Percentiles rank a stretch among this genome's conserved stretches.
Conservation (phyloP, 345 rosid species). For the Populus alba region DNA sequence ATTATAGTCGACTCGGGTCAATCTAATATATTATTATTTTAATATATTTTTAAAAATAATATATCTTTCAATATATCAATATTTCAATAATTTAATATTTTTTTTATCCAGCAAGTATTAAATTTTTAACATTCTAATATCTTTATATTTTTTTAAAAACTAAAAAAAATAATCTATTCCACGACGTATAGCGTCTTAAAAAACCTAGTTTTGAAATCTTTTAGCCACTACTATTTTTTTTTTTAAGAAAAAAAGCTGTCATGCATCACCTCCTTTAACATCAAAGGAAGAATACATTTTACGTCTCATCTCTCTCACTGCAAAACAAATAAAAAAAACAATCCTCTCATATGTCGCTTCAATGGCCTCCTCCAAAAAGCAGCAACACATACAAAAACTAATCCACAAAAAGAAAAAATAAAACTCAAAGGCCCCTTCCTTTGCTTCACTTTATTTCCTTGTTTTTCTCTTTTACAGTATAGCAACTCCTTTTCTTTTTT, state of each 20-base stretch:
- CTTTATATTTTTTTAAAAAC: no score
- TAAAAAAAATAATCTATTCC: no score
- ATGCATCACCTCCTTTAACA: background rate
- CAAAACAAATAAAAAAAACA: background rate
- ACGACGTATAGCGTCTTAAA: no score
- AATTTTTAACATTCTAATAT: no score
- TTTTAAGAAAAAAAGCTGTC: background rate
- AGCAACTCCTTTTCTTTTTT: background rate
- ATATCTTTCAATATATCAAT: no score
- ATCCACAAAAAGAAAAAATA: background rate
- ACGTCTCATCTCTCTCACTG: background rate
- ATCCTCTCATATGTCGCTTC: constrained; percentile 21
- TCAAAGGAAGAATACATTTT: background rate
- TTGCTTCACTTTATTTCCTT: background rate
- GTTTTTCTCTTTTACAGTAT: background rate
- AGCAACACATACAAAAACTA: constrained; percentile 13
- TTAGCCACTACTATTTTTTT: no score
- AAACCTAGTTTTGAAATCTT: no score
- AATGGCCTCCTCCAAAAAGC: constrained; percentile 18
- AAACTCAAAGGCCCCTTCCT: constrained; percentile 1
- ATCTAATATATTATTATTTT: no score
- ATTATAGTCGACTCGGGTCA: fast-evolving
- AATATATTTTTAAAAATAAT: no score
- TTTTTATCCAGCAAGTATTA: no score
- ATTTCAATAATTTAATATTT: no score